phyloP scores from a whole-genome alignment of 768 basidiomycete species.

The Rhodotorula paludigena region DNA sequence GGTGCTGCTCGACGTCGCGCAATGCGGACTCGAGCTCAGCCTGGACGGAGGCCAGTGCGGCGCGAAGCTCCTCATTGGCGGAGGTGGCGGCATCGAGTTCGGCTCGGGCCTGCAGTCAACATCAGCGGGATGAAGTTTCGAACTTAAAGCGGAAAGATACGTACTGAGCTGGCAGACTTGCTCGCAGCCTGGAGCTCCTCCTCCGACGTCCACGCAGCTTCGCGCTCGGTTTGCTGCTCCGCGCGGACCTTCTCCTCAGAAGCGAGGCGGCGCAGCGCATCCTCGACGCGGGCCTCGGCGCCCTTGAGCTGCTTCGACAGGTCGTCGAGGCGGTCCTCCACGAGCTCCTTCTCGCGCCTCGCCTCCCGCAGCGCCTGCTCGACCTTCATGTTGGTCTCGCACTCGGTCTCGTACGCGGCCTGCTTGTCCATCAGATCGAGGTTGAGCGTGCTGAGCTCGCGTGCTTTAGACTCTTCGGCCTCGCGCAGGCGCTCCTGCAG shows the following conservation, averaged over 20 bases:
- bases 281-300: conserved; percentile 7
- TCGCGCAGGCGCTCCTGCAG: conserved; percentile 12
- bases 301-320: conserved; percentile 1
- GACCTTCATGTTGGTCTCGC: conserved; percentile 7
- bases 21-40: neutral
- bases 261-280: neutral
- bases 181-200: conserved; percentile 7
- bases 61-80: conserved; percentile 10
- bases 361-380: conserved; percentile 17
- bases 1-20: conserved; percentile 7
- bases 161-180: conserved; percentile 1
- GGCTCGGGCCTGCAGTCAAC: neutral
- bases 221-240: conserved; percentile 5
- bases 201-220: conserved; percentile 17
- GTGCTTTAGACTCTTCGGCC: conserved; percentile 17
- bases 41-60: conserved; percentile 9
- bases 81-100: neutral
- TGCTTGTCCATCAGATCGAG: conserved; percentile 24
- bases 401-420: conserved; percentile 15
- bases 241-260: conserved; percentile 6
- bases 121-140: no score
- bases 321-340: conserved; percentile 13
- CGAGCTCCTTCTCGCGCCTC: neutral
- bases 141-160: neutral
- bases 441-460: conserved; percentile 15